Conservation (phyloP, 73 alveolate species). For the Effrenium voratum region DNA sequence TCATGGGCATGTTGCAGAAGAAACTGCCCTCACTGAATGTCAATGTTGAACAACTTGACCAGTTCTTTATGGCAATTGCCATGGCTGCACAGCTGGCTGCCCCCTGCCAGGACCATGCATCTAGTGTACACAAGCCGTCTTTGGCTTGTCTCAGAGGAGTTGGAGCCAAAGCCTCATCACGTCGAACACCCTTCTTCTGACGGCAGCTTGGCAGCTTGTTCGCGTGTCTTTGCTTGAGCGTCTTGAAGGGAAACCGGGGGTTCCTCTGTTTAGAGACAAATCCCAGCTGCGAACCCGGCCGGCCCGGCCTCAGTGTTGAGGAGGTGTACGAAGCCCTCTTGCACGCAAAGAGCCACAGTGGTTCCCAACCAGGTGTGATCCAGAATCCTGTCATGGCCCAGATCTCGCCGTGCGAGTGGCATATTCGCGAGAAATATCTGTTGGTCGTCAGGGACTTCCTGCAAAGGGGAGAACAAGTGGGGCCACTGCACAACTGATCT, state of each 20-base stretch:
- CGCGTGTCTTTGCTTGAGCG: background rate
- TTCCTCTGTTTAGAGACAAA: background rate
- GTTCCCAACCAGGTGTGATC: constrained; percentile 75
- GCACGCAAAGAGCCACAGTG: constrained; percentile 1
- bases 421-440: no score
- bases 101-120: background rate
- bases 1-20: no score
- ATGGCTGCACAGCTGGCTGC: no score
- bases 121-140: background rate
- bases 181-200: background rate
- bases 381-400: constrained; percentile 65
- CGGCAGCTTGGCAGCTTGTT: background rate
- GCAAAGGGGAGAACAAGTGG: no score
- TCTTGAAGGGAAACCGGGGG: background rate
- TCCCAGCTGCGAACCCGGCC: background rate
- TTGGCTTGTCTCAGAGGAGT: background rate
- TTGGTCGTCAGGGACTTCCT: no score
- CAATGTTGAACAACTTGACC: no score
- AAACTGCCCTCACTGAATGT: no score
- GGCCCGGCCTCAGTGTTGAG: constrained; percentile 55
- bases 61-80: no score
- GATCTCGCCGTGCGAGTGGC: no score
- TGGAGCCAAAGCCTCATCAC: background rate
- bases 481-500: no score
- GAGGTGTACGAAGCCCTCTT: constrained; percentile 17